Percentiles rank a stretch among this genome's conserved stretches.
phyloP scores from a whole-genome alignment of 192 early-diverging fungal species.

The Geosiphon pyriformis region DNA sequence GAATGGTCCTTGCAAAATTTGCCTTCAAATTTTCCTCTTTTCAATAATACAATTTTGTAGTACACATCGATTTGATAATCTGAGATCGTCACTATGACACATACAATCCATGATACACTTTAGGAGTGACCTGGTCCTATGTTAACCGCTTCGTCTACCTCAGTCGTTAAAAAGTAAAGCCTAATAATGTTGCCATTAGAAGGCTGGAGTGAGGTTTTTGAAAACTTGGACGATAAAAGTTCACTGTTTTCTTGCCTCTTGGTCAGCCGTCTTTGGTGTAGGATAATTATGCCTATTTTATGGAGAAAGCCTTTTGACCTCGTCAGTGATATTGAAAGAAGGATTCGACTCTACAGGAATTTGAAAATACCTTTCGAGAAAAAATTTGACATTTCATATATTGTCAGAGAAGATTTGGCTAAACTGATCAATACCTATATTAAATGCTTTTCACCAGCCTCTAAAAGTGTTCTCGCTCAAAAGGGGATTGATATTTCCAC shows the following conservation, averaged over 20 bases:
- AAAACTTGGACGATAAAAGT: not conserved
- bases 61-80: too few relatives aligned
- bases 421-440: not conserved
- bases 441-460: not conserved
- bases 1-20: too few relatives aligned
- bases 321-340: not conserved
- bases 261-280: constrained; percentile 3
- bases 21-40: too few relatives aligned
- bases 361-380: not conserved
- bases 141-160: too few relatives aligned
- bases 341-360: not conserved
- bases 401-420: not conserved
- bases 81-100: too few relatives aligned
- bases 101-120: too few relatives aligned
- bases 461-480: not conserved
- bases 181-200: too few relatives aligned
- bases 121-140: too few relatives aligned
- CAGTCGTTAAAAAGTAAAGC: too few relatives aligned
- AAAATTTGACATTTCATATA: not conserved
- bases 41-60: too few relatives aligned
- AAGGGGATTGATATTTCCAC: not conserved
- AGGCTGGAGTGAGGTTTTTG: not conserved
- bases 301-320: constrained; percentile 7
- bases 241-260: constrained; percentile 2
- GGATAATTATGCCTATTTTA: not conserved